These are phyloP conservation scores for Mucor saturninus DNA, from an alignment of 371 early-diverging fungal genomes.

Conservation along the genomic window DNA sequence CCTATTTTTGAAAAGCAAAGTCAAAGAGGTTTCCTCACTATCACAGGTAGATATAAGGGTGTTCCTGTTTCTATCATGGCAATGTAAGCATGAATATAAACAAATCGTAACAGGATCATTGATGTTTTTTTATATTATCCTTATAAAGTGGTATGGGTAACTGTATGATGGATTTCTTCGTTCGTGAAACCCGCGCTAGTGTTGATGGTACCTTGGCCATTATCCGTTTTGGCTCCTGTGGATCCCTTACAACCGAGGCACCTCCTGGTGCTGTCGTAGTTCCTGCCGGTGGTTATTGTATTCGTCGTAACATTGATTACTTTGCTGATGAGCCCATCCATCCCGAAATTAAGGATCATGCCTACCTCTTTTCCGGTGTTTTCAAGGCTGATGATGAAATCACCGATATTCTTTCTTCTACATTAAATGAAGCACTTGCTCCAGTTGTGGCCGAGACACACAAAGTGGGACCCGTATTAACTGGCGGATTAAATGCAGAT, in stretches of 20 bases:
- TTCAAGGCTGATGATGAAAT: constrained; percentile 69
- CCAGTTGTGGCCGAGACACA: constrained; percentile 27
- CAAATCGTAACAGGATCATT: constrained; percentile 1
- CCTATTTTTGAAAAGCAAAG: constrained; percentile 64
- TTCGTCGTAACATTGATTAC: constrained; percentile 81
- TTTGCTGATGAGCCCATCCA: constrained; percentile 55
- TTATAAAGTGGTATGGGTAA: constrained; percentile 69
- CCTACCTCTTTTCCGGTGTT: constrained; percentile 71
- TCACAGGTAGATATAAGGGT: constrained; percentile 86
- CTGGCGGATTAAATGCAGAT: constrained; percentile 79
- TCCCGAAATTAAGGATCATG: constrained; percentile 37
- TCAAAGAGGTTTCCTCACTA: constrained; percentile 88
- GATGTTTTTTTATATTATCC: not conserved
- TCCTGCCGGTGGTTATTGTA: constrained; percentile 72
- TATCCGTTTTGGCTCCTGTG: constrained; percentile 92
- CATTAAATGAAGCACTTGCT: constrained; percentile 39
- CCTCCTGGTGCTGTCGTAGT: constrained; percentile 78
- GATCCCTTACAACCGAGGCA: constrained; percentile 68
- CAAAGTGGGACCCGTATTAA: constrained; percentile 60
- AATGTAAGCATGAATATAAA: constrained; percentile 56
- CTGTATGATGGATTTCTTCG: constrained; percentile 94
- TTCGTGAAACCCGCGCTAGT: constrained; percentile 88
- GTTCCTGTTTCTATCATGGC: constrained; percentile 87
- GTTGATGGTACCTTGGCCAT: constrained; percentile 84
- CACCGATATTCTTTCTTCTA: constrained; percentile 45